These are phyloP conservation scores for Truncatella angustata DNA, from an alignment of 2,329 filamentous ascomycete genomes.

Conservation along the genomic window DNA sequence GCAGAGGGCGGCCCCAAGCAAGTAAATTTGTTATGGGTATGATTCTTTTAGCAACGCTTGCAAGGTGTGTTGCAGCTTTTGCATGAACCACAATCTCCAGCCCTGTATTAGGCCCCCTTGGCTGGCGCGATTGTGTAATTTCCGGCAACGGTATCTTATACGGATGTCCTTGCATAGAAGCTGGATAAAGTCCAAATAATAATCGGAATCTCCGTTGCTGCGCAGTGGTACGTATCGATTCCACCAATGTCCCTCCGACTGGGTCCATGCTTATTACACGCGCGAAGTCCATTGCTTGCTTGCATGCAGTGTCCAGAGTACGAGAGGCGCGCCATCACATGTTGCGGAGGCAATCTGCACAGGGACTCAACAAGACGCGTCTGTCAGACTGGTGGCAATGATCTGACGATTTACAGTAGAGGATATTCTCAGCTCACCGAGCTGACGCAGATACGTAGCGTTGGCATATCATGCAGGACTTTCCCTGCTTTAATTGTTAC, in stretches of 20 bases:
- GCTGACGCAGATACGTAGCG: not conserved
- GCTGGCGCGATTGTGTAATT: not conserved
- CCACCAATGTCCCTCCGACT: too few species aligned
- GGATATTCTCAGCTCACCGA: conserved; percentile 1
- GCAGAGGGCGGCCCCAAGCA: not conserved
- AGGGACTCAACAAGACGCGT: not conserved
- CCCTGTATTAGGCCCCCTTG: not conserved
- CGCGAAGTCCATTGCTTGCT: too few species aligned
- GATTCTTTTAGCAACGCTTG: not conserved
- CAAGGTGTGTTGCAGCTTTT: conserved; percentile 1
- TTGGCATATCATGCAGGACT: not conserved
- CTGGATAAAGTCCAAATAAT: not conserved
- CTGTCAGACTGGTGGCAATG: not conserved
- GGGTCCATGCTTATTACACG: too few species aligned
- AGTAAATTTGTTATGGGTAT: not conserved
- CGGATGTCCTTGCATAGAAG: too few species aligned
- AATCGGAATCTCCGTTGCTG: not conserved
- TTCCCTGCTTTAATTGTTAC: too few species aligned
- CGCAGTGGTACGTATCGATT: too few species aligned
- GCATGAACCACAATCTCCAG: conserved; percentile 7
- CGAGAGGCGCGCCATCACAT: too few species aligned
- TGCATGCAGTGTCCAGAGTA: too few species aligned
- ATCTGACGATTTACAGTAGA: not conserved
- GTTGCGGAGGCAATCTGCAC: not conserved
- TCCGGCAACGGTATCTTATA: not conserved